A percentile compares a stretch with the other conserved stretches of the same genome.
These are phyloP conservation scores for Aureobasidium mangrovei DNA, from an alignment of 2,329 filamentous ascomycete genomes.

Conservation along the genomic window DNA sequence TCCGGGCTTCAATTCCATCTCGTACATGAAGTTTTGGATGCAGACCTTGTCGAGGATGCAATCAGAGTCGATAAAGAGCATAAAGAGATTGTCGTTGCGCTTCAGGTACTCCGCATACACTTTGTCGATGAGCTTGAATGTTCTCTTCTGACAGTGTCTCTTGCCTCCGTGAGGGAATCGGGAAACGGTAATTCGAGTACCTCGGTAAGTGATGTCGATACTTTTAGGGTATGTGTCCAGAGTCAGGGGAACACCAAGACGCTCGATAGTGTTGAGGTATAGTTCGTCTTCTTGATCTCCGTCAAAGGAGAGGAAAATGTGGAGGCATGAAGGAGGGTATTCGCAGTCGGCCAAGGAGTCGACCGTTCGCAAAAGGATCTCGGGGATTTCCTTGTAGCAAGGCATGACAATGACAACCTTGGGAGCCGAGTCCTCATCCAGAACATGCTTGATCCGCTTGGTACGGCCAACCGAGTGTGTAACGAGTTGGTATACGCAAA, in stretches of 20 bases:
- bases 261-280: constrained; percentile 77
- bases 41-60: constrained; percentile 88
- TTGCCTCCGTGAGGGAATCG: constrained; percentile 91
- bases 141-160: constrained; percentile 84
- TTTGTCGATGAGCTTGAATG: constrained; percentile 86
- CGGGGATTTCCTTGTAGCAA: constrained; percentile 85
- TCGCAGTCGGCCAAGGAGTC: constrained; percentile 91
- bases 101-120: constrained; percentile 82
- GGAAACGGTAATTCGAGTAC: constrained; percentile 79
- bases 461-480: constrained; percentile 76
- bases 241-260: constrained; percentile 70
- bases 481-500: constrained; percentile 85
- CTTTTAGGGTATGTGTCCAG: constrained; percentile 75
- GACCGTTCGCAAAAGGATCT: constrained; percentile 73
- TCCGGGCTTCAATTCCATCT: constrained; percentile 94
- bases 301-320: constrained; percentile 93
- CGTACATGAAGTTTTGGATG: constrained; percentile 94
- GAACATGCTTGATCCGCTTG: constrained; percentile 71
- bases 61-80: constrained; percentile 95
- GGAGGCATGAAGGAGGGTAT: constrained; percentile 84
- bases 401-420: constrained; percentile 97
- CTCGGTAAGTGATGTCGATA: constrained; percentile 80
- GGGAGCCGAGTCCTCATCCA: constrained; percentile 78
- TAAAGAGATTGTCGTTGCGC: constrained; percentile 83
- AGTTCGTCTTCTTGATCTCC: constrained; percentile 82